Evolutionary conservation across 495 filamentous ascomycete species (phyloP).

Genomic region (Tetracladium marchalianum): DNA sequence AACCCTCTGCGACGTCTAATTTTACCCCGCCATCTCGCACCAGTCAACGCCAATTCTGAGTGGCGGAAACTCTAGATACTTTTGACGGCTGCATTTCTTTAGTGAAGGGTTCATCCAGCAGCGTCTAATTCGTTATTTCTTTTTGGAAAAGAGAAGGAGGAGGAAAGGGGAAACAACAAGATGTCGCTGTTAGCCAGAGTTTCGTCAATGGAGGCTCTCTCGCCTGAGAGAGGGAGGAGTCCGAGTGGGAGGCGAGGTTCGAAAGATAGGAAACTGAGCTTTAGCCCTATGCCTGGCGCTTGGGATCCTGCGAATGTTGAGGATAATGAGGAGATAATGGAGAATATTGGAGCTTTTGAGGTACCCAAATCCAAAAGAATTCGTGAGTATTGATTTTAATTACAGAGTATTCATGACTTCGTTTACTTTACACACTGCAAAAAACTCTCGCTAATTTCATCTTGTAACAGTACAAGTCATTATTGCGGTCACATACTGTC

Average conservation of each 20-base stretch:
- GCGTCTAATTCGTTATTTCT: background rate
- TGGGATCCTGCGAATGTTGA: constrained; percentile 31
- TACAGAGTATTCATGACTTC: background rate
- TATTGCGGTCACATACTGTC: constrained; percentile 67
- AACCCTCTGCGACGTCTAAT: no score
- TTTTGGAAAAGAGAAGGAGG: background rate
- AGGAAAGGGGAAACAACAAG: background rate
- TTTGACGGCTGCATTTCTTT: background rate
- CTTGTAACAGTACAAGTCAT: constrained; percentile 44
- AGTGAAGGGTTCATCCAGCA: background rate
- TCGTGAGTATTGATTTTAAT: constrained; percentile 33
- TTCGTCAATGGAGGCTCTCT: constrained; percentile 40
- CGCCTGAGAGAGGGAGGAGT: constrained; percentile 27
- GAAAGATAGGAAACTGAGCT: constrained; percentile 36
- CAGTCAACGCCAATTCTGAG: background rate
- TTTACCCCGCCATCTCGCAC: constrained; percentile 2
- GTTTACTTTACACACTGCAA: background rate
- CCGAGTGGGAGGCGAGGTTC: constrained; percentile 19
- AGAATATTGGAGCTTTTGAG: constrained; percentile 59
- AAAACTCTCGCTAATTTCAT: constrained; percentile 9
- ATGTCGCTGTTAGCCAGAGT: constrained; percentile 42
- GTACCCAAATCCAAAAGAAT: constrained; percentile 54
- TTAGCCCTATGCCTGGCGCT: constrained; percentile 40
- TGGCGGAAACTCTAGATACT: background rate
- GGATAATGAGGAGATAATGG: constrained; percentile 17